Conservation (phyloP, 2,329 filamentous ascomycete species). For the Peltaster fructicola region DNA sequence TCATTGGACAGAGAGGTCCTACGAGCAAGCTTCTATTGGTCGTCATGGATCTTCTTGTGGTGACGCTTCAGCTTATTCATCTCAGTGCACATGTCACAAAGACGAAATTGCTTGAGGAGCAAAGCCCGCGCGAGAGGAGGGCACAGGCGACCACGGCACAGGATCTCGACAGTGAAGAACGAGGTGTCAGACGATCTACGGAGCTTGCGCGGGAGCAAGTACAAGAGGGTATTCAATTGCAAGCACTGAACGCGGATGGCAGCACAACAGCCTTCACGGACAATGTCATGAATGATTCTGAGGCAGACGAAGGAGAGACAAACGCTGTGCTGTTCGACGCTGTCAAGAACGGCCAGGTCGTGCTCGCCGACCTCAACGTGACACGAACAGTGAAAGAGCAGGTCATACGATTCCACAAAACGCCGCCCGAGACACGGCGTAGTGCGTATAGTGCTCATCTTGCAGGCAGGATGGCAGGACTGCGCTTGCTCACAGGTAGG, state of each 20-base stretch:
- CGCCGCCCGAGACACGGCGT: constrained; percentile 6
- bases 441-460: constrained; percentile 4
- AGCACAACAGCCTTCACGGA: constrained; percentile 4
- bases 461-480: constrained; percentile 3
- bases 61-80: constrained; percentile 39
- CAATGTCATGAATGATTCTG: constrained; percentile 5
- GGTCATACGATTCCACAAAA: constrained; percentile 20
- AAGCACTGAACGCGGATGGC: constrained; percentile 16
- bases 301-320: constrained; percentile 9
- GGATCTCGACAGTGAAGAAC: constrained; percentile 42
- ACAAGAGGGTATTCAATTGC: constrained; percentile 24
- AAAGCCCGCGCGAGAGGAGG: constrained; percentile 5
- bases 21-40: constrained; percentile 35
- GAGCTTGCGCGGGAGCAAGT: constrained; percentile 18
- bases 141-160: constrained; percentile 20
- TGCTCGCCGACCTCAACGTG: constrained; percentile 27
- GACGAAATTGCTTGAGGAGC: constrained; percentile 27
- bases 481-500: too few relatives aligned
- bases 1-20: constrained; percentile 43
- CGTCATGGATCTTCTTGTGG: constrained; percentile 34
- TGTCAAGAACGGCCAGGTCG: constrained; percentile 29
- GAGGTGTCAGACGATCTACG: constrained; percentile 29
- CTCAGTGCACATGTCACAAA: constrained; percentile 36
- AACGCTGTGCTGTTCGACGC: constrained; percentile 24
- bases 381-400: constrained; percentile 25